phyloP scores from a whole-genome alignment of 176 grass and related monocot species.

The Rhynchospora breviuscula region DNA sequence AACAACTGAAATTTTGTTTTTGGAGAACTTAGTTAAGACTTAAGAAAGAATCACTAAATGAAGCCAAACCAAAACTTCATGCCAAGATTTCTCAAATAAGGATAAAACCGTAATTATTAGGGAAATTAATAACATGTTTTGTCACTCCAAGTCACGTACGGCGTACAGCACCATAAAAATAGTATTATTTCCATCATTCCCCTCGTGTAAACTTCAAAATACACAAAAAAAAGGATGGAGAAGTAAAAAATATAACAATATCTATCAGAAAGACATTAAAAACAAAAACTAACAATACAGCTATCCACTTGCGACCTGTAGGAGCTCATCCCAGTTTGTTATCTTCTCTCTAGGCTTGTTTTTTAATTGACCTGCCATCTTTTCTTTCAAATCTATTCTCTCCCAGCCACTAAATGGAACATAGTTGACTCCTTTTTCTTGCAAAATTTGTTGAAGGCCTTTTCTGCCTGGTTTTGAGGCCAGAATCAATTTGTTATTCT shows the following conservation, averaged over 20 bases:
- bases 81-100: background rate
- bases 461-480: slow-evolving; percentile 38
- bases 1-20: background rate
- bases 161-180: background rate
- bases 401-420: slow-evolving; percentile 60
- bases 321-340: slow-evolving; percentile 52
- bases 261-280: slow-evolving; percentile 9
- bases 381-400: slow-evolving; percentile 70
- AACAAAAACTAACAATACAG: background rate
- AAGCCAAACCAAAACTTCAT: background rate
- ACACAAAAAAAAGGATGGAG: background rate
- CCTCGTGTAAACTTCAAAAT: background rate
- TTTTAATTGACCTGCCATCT: slow-evolving; percentile 33
- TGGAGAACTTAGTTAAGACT: background rate
- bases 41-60: too few species aligned
- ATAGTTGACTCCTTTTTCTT: slow-evolving; percentile 42
- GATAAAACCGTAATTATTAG: background rate
- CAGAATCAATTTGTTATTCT: slow-evolving; percentile 27
- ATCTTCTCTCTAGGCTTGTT: slow-evolving; percentile 79
- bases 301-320: slow-evolving; percentile 30
- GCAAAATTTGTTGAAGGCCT: slow-evolving; percentile 51
- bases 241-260: background rate
- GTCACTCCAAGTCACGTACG: background rate
- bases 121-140: background rate
- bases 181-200: background rate